Base-by-base conservation (phyloP, 768 basidiomycete species). In the Crepidotus variabilis region DNA sequence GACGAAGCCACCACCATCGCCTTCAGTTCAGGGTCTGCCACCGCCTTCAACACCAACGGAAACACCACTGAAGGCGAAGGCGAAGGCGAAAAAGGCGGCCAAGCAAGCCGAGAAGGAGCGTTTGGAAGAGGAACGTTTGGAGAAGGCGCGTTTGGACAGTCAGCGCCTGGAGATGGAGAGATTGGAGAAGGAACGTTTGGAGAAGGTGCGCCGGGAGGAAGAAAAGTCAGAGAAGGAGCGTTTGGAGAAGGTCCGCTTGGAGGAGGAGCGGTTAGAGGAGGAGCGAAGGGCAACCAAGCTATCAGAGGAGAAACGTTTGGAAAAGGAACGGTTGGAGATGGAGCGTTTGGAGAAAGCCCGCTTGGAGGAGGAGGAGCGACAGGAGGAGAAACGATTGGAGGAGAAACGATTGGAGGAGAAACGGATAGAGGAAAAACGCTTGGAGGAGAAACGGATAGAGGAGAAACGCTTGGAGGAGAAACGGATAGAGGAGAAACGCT, bases 1-100 rank as follows among this genome's bases (percentile, higher is more conserved):
- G 48, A 59, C 54, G 56, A 45, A 39, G 28, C 49, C 51, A n/a
- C 54, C 55, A 51, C 50, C 56, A 35, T 54, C 52, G 45, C 34
- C 22, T 18, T 47, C 59, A 22, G 24, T 20, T 10, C 43, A 47
- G n/a, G n/a, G 24, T 28, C 56, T 46, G 53, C 51, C 46, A 33
- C 51, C 55, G 43, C 55, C 60, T 22, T 56, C 52, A 50, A 58
- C 47, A 47, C 59, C 58, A 54, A 54, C 24, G 48, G 53, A 51
- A 33, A 50, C 50, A 14, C 35, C 28, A 24, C 58, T 8, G 50
- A 53, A 46, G 55, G 52, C 47, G 54, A 48, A 52, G 54, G 36
- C 47, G 50, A 39, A 53, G 50, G 57, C 36, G 47, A 59, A 52
- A 39, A 58, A 58, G 43, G 23, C 16, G 32, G 43, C 32, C 35